phyloP scores from a whole-genome alignment of 768 basidiomycete genomes.

The Suillus luteus region DNA sequence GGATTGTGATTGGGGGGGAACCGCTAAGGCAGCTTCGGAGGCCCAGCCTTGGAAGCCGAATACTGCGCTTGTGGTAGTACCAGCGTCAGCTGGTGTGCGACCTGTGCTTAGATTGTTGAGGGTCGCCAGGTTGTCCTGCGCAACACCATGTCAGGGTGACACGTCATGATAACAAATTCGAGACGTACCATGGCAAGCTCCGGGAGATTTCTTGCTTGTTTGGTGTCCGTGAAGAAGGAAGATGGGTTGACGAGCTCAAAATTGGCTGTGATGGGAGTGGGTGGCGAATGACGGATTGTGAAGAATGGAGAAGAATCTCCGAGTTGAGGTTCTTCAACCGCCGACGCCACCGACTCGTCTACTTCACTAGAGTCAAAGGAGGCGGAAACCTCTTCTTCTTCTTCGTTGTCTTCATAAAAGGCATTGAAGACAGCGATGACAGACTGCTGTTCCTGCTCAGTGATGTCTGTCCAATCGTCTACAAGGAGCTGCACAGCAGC shows the following conservation, averaged over 20 bases:
- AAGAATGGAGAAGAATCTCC: conserved; percentile 10
- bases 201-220: conserved; percentile 31
- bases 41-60: conserved; percentile 35
- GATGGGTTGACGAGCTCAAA: conserved; percentile 28
- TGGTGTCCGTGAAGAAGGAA: conserved; percentile 26
- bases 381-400: conserved; percentile 8
- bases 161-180: neutral
- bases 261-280: conserved; percentile 11
- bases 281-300: conserved; percentile 7
- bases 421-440: conserved; percentile 33
- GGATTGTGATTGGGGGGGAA: conserved; percentile 11
- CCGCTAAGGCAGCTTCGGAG: conserved; percentile 30
- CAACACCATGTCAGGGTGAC: conserved; percentile 4
- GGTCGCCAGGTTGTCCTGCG: conserved; percentile 32
- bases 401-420: conserved; percentile 33
- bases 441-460: conserved; percentile 32
- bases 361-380: neutral
- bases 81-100: conserved; percentile 22
- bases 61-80: conserved; percentile 11
- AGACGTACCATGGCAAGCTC: conserved; percentile 33
- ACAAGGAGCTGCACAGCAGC: conserved; percentile 30
- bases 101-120: conserved; percentile 27
- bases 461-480: conserved; percentile 35
- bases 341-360: conserved; percentile 14
- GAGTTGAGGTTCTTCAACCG: conserved; percentile 22